Base-by-base conservation (phyloP, 2,329 filamentous ascomycete genomes). In the Lachnellula arida region DNA sequence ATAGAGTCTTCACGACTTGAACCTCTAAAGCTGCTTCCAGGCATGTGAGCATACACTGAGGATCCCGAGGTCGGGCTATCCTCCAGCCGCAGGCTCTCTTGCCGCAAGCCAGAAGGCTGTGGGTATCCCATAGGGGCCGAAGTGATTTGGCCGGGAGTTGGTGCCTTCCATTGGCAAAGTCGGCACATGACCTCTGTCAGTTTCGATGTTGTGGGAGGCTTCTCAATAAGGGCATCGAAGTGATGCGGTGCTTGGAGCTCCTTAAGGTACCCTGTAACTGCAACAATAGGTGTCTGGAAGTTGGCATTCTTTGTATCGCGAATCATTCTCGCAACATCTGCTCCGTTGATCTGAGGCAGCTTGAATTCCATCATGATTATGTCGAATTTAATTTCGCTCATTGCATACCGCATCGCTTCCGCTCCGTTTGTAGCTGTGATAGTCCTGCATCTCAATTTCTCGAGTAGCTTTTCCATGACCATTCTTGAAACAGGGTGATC, bases 301-400 rank as follows among this genome's bases (percentile, higher is more conserved):
- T 99, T 99, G 56, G 90, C 85, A 70, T 97, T 97, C 75, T 93
- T 94, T 1, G 93, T 97, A 70, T 97, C 93, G 48, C 94, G 86
- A 63, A 99, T 91, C 94, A 99, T 99, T 35, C 94, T 88, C 50
- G 94, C 93, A 55, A 99, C 90, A 70, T 99, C 94, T 12, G 91
- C 89, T 23, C 94, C 94, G 65, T 91, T 97, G 68, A 97, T 91
- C 68, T 96, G 91, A 9, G 94, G 93, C 46, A 99, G 78, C 70
- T 93, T 95, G 75, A 91, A 97, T 73, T 99, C 94, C 72, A 96
- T 93, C 78, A 99, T 94, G 70, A 99, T 97, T 65, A 97, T 91
- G 73, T 99, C 94, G 68, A 97, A 99, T 68, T 97, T 96, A 69
- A 99, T 93, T 69, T 97, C 93, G 68, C 93, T 93, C 79, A 96